A percentile compares a stretch with the other conserved stretches of the same genome.
Evolutionary conservation across 2,329 filamentous ascomycete species (phyloP).

Genomic region (Trichoderma semiorbis): DNA sequence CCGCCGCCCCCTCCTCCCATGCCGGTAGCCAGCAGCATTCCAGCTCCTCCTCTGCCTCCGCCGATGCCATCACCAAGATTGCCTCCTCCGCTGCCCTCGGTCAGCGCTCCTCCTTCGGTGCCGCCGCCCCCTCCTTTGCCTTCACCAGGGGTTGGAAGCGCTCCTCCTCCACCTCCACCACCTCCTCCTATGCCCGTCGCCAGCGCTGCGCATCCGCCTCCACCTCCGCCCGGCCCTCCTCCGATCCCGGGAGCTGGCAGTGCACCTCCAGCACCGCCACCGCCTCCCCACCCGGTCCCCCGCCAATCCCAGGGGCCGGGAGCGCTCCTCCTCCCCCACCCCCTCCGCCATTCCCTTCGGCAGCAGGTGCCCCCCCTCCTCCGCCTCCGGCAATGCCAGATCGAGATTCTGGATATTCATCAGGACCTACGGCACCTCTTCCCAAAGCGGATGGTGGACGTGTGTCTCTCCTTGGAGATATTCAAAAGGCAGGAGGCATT

Average conservation of each 20-base stretch:
- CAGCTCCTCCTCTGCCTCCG: constrained; percentile 40
- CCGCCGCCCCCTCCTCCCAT: constrained; percentile 24
- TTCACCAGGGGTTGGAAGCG: constrained; percentile 25
- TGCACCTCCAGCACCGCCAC: constrained; percentile 39
- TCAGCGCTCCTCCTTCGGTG: constrained; percentile 30
- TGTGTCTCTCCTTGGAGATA: constrained; percentile 65
- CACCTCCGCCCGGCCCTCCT: constrained; percentile 19
- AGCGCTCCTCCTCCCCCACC: constrained; percentile 34
- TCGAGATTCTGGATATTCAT: constrained; percentile 56
- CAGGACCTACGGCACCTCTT: constrained; percentile 46
- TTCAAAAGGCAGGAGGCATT: constrained; percentile 66
- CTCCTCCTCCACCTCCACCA: constrained; percentile 18
- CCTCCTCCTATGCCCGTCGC: constrained; percentile 17
- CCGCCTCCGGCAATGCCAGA: constrained; percentile 45
- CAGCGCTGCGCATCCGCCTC: constrained; percentile 16
- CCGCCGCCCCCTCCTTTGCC: constrained; percentile 37
- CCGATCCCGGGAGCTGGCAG: constrained; percentile 34
- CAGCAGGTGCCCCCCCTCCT: constrained; percentile 43
- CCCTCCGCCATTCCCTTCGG: constrained; percentile 34
- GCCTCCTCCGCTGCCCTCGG: constrained; percentile 39
- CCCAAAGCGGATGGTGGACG: constrained; percentile 46
- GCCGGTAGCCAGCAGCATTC: constrained; percentile 41
- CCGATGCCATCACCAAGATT: constrained; percentile 39
- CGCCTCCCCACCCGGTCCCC: constrained; percentile 41
- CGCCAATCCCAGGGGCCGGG: constrained; percentile 39